Base-by-base conservation (phyloP, 2,329 filamentous ascomycete species). In the Harringtonia aguacate region DNA sequence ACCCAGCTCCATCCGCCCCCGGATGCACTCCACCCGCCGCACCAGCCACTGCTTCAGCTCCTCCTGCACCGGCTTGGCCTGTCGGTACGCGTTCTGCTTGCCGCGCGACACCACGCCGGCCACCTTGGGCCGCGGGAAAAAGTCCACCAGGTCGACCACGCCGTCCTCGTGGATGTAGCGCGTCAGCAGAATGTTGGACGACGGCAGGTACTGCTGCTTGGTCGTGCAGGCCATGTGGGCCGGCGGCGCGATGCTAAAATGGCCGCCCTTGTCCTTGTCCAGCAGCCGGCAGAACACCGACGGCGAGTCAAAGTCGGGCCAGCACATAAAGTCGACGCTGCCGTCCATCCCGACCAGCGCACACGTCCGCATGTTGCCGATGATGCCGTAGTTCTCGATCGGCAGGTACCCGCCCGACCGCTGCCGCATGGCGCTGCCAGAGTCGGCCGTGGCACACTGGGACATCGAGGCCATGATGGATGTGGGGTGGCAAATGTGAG, bases 311-410 rank as follows among this genome's bases (percentile, higher is more conserved):
- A 88, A 88, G 52, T 86, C 77, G 4, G 83, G 84, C 84, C 82
- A 88, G 60, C 82, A 87, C 81, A 87, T 84, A 53, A 79, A 86
- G 56, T 86, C 84, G 46, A 88, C 61, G 50, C 81, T 82, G 21
- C 83, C 83, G 55, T 83, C 78, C 56, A 84, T 83, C 51, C 80
- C 82, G 20, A 85, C 72, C n/a, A 86, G 65, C 14, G 83, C 82
- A 64, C 81, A 85, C 1, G 83, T 88, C 54, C 80, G 74, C 82
- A 88, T 86, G 56, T 87, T 86, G 21, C 84, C 84, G 53, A 88
- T 85, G 61, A 88, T 73, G 44, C 84, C 84, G 68, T 87, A 87
- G 60, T 87, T 77, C 56, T 87, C 83, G 51, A 86, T 84, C 38
- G 73, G 73, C 24, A 76, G 65, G 52, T 77, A 77, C 28, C 72